Base-by-base conservation (phyloP, 768 basidiomycete genomes). In the Boletus sp. region DNA sequence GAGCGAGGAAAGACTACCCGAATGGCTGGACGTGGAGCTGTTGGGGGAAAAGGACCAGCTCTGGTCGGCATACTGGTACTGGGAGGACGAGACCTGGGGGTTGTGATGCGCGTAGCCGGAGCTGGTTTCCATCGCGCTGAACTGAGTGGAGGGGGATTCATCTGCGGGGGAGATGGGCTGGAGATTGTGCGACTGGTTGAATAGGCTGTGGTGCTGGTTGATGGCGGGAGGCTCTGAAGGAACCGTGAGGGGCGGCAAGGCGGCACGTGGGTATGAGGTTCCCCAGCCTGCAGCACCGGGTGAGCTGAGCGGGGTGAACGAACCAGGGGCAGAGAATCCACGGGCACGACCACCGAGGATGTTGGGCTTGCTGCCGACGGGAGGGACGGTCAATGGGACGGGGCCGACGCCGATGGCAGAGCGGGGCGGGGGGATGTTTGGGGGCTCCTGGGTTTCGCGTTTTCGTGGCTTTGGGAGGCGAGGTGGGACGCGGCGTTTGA, bases 401-500 rank as follows among this genome's bases (percentile, higher is more conserved):
- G 80, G 69, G 41, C 83, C 85, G 71, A 88, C 80, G 35, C 83
- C 84, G 54, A 85, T 80, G 8, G 88, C 83, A n/a, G 88, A 84
- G 57, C 90, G 83, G 0, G 89, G 86, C 10, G 87, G 87, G 11
- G 87, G 85, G 19, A 89, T 83, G 15, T 79, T 69, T n/a, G 83
- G 79, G n/a, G 81, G 71, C 54, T 89, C 85, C 56, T 85, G 76
- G 3, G 77, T 69, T 56, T 92, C 87, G 59, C 88, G 87, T 70
- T 93, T 93, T 61, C 89, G 76, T 11, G 88, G 88, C 65, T 93
- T 93, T 34, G 91, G 91, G 13, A 92, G 82, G 66, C 93, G 92
- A 30, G 93, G 93, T 17, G 93, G 93, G 5, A 97, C 93, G 62
- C 93, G 89, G 56, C 93, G 90, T 74, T 96, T 96, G 77, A 95